Percentiles rank a stretch among this genome's conserved stretches.
Conservation (phyloP, 169 alveolate genomes). For the Besnoitia besnoiti region DNA sequence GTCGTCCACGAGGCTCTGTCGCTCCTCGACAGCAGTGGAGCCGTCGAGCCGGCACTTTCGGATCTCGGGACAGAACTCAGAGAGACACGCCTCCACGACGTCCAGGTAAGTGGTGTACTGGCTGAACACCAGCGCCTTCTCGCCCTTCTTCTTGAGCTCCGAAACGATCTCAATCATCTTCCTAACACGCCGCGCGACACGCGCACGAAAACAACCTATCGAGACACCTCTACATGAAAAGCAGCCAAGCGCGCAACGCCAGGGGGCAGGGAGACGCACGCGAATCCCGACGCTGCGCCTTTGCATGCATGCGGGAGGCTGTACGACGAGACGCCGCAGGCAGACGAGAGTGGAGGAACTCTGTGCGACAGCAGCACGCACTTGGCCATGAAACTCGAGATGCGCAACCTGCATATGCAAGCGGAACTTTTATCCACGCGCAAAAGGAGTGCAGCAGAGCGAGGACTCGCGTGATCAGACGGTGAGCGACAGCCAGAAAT, state of each 20-base stretch:
- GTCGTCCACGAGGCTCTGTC: constrained; percentile 85
- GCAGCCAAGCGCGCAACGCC: too few species aligned
- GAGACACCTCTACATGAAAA: neutral
- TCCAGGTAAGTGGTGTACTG: constrained; percentile 92
- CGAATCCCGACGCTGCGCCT: too few species aligned
- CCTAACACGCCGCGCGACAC: constrained; percentile 53
- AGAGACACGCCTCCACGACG: constrained; percentile 86
- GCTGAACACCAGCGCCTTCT: constrained; percentile 91
- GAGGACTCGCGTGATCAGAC: too few species aligned
- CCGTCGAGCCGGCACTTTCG: constrained; percentile 93
- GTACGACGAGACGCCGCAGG: neutral
- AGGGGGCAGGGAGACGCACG: too few species aligned
- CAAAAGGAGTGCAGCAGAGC: too few species aligned
- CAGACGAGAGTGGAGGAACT: too few species aligned
- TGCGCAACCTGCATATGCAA: too few species aligned
- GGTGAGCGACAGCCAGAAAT: too few species aligned
- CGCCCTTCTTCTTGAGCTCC: constrained; percentile 73
- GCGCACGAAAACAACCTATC: neutral
- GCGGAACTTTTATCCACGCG: too few species aligned
- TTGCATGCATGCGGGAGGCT: neutral
- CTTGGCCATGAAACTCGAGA: too few species aligned
- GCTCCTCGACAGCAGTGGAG: constrained; percentile 92
- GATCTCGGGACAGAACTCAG: constrained; percentile 47
- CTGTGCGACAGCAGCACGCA: too few species aligned
- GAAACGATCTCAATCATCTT: constrained; percentile 71